Evolutionary conservation across 768 basidiomycete species (phyloP).

Genomic region (Holtermannia corniformis): DNA sequence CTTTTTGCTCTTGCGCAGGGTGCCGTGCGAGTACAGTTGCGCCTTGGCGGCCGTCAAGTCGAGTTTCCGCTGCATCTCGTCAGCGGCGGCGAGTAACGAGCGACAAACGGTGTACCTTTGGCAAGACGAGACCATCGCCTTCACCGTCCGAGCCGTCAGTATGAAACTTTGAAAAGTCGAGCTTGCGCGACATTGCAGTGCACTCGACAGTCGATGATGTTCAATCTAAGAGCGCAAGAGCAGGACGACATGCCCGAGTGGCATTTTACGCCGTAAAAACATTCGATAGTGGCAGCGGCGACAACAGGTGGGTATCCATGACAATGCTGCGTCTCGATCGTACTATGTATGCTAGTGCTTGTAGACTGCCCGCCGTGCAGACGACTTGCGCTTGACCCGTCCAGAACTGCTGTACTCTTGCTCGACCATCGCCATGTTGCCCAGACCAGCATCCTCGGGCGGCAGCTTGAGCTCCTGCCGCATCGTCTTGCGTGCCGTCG

Average conservation of each 20-base stretch:
- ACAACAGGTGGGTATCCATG: too few species aligned
- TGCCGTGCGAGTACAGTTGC: slow-evolving; percentile 73
- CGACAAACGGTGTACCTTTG: slow-evolving; percentile 24
- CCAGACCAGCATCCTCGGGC: not conserved
- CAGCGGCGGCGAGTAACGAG: not conserved
- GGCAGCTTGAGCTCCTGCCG: not conserved
- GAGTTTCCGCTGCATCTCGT: slow-evolving; percentile 58
- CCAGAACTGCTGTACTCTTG: not conserved
- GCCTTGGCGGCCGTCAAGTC: slow-evolving; percentile 70
- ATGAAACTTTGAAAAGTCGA: slow-evolving; percentile 38
- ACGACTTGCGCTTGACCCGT: not conserved
- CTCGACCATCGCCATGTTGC: not conserved
- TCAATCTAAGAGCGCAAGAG: too few species aligned
- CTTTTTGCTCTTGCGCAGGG: slow-evolving; percentile 73
- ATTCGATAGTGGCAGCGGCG: too few species aligned
- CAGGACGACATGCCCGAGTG: too few species aligned
- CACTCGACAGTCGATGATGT: too few species aligned
- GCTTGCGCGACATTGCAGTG: slow-evolving; percentile 35
- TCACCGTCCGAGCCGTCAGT: slow-evolving; percentile 35
- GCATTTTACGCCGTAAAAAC: too few species aligned
- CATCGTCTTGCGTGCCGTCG: not conserved
- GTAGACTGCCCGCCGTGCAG: too few species aligned
- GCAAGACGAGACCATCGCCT: slow-evolving; percentile 23
- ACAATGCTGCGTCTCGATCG: too few species aligned
- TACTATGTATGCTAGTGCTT: too few species aligned